Conservation (phyloP, 2,329 filamentous ascomycete species). For the Epichloe elymi region DNA sequence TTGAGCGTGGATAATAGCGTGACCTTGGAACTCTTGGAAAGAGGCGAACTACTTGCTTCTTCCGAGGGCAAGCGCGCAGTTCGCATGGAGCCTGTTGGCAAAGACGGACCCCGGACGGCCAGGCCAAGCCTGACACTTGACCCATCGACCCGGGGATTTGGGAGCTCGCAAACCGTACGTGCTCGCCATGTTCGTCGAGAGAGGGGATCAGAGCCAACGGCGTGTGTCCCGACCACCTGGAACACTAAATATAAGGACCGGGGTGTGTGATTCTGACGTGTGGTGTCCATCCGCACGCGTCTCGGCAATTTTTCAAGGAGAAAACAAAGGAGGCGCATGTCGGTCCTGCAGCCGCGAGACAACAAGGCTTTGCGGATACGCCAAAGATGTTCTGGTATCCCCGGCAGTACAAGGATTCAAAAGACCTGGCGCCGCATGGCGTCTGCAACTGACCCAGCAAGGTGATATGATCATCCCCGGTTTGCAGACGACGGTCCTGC, state of each 20-base stretch:
- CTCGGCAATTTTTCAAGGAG: neutral
- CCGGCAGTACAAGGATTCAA: neutral
- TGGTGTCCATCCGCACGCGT: neutral
- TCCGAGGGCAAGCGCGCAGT: no score
- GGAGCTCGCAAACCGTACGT: neutral
- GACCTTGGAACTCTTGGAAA: no score
- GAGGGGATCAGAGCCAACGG: neutral
- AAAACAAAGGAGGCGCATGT: neutral
- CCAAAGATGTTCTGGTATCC: neutral
- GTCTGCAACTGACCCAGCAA: conserved; percentile 1
- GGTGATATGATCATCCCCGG: no score
- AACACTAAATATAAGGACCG: neutral
- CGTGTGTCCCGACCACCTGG: neutral
- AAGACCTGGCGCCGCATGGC: neutral
- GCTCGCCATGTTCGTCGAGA: neutral
- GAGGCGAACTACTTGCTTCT: no score
- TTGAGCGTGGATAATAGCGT: no score
- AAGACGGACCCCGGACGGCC: no score
- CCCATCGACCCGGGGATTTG: neutral
- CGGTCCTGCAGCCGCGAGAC: conserved; percentile 1
- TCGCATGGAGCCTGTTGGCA: no score
- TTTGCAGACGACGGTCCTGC: no score
- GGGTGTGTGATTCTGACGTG: no score
- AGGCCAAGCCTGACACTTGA: neutral
- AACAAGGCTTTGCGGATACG: neutral